Evolutionary conservation across 2,329 filamentous ascomycete genomes (phyloP).

Genomic region (Nannizziopsis barbatae): DNA sequence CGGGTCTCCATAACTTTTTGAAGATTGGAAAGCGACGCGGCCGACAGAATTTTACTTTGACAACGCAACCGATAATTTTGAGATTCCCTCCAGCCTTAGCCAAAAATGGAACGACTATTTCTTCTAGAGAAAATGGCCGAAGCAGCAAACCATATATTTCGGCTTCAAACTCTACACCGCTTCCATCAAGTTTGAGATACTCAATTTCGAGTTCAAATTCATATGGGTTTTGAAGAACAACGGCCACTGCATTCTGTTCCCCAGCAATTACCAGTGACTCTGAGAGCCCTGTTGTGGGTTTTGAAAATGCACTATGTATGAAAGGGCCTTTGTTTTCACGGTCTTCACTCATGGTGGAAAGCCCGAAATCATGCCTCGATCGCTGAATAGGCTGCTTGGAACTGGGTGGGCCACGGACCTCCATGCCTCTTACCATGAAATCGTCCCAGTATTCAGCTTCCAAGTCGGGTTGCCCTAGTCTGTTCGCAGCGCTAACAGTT

Average conservation of each 20-base stretch:
- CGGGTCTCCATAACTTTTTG: conserved; percentile 60
- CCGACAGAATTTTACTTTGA: conserved; percentile 71
- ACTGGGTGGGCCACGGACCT: conserved; percentile 52
- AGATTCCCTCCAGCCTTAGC: conserved; percentile 57
- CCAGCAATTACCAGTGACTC: conserved; percentile 65
- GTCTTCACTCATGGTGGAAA: conserved; percentile 32
- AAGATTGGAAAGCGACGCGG: conserved; percentile 80
- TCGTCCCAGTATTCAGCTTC: conserved; percentile 93
- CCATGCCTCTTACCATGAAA: conserved; percentile 71
- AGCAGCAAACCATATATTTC: conserved; percentile 55
- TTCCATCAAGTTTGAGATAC: conserved; percentile 60
- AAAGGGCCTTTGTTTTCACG: conserved; percentile 55
- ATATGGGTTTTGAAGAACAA: conserved; percentile 87
- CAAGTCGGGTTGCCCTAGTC: conserved; percentile 58
- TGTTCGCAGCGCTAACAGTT: conserved; percentile 64
- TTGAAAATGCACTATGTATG: conserved; percentile 87
- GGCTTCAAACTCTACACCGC: conserved; percentile 62
- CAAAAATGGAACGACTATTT: conserved; percentile 58
- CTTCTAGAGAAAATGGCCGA: conserved; percentile 72
- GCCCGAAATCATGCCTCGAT: conserved; percentile 41
- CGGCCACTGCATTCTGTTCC: conserved; percentile 63
- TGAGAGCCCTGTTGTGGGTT: conserved; percentile 46
- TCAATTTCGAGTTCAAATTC: conserved; percentile 89
- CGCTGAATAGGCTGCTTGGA: conserved; percentile 57
- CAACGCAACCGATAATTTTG: conserved; percentile 63